These are phyloP conservation scores for Cerioporus squamosus DNA, from an alignment of 1,284 basidiomycete species.

Conservation along the genomic window DNA sequence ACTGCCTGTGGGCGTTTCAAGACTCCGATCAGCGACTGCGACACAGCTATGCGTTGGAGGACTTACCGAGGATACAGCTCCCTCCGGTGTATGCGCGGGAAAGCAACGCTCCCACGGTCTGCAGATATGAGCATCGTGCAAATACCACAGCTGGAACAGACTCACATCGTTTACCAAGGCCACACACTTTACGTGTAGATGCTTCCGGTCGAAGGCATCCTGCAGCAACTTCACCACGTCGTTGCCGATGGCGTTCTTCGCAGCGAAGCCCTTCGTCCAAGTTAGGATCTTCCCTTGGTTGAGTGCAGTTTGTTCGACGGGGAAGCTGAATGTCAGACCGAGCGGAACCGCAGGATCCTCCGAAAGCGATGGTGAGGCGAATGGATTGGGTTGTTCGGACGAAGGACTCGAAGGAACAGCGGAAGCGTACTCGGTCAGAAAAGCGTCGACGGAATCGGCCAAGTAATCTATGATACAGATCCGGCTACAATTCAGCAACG, in stretches of 20 bases:
- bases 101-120: constrained; percentile 95
- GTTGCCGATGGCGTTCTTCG: constrained; percentile 89
- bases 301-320: constrained; percentile 95
- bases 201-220: constrained; percentile 91
- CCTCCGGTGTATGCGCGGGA: constrained; percentile 92
- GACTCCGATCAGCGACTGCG: neutral
- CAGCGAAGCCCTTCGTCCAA: constrained; percentile 97
- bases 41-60: neutral
- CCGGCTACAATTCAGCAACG: neutral
- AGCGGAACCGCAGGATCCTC: constrained; percentile 59
- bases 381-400: constrained; percentile 27
- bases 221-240: constrained; percentile 94
- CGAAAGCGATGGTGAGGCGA: constrained; percentile 10
- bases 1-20: constrained; percentile 42
- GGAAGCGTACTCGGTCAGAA: constrained; percentile 69
- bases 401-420: constrained; percentile 40
- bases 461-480: constrained; percentile 76
- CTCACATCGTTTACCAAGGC: constrained; percentile 96
- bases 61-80: constrained; percentile 78
- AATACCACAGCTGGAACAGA: constrained; percentile 13
- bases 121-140: constrained; percentile 4
- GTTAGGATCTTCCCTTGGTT: constrained; percentile 89
- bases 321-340: constrained; percentile 96
- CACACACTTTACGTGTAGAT: constrained; percentile 92
- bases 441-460: constrained; percentile 93